These are phyloP conservation scores for Picea glauca DNA, from an alignment of 75 land plant species.

Conservation along the genomic window DNA sequence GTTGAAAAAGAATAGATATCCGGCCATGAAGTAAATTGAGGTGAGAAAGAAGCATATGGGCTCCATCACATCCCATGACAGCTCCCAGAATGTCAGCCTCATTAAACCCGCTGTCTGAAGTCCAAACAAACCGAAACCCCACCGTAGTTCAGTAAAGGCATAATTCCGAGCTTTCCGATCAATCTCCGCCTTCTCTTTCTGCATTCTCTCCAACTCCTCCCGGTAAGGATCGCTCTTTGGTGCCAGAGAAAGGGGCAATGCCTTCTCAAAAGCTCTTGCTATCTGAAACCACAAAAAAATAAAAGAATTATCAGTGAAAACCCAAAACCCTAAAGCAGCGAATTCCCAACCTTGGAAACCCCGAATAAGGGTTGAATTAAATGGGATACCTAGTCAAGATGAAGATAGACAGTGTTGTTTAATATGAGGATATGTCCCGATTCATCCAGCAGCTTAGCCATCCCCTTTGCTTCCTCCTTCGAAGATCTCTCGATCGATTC, in stretches of 20 bases:
- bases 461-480: constrained; percentile 4
- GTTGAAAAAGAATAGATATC: constrained; percentile 67
- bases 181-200: constrained; percentile 41
- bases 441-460: constrained; percentile 44
- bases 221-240: constrained; percentile 26
- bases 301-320: not conserved
- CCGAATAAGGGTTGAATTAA: not conserved
- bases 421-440: constrained; percentile 62
- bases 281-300: constrained; percentile 13
- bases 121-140: constrained; percentile 41
- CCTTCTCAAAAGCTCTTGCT: constrained; percentile 17
- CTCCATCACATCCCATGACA: constrained; percentile 90
- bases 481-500: not conserved
- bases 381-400: constrained; percentile 55
- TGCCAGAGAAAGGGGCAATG: not conserved
- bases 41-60: constrained; percentile 77
- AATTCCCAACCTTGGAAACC: not conserved
- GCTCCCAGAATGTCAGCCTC: constrained; percentile 75
- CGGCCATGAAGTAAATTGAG: constrained; percentile 50
- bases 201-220: constrained; percentile 45
- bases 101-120: constrained; percentile 48
- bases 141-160: constrained; percentile 49
- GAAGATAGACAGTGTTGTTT: constrained; percentile 55
- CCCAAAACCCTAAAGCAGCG: not conserved
- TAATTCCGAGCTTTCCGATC: constrained; percentile 44